These are phyloP conservation scores for Dalbergia cultrata DNA, from an alignment of 306 rosid species.

Conservation along the genomic window DNA sequence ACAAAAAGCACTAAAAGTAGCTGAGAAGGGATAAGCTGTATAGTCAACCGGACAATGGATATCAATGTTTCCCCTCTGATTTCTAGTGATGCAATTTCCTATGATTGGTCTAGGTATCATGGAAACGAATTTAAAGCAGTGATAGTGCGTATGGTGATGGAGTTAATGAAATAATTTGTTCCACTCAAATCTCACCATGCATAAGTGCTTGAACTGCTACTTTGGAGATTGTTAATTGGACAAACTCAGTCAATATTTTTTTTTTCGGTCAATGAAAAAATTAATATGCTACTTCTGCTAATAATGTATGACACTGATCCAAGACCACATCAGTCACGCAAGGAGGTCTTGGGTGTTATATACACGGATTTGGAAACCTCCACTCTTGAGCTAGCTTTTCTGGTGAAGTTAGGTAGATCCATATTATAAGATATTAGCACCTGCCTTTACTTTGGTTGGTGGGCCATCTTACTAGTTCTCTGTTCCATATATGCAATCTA, in stretches of 20 bases:
- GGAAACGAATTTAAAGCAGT: background rate
- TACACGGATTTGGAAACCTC: too few relatives aligned
- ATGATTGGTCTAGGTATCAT: background rate
- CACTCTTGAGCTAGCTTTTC: too few relatives aligned
- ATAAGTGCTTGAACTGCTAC: constrained; percentile 3
- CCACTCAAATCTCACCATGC: constrained; percentile 3
- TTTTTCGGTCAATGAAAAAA: background rate
- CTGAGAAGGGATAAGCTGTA: too few relatives aligned
- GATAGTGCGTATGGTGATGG: background rate
- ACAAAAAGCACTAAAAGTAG: too few relatives aligned
- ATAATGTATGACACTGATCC: background rate
- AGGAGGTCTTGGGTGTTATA: too few relatives aligned
- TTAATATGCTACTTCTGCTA: background rate
- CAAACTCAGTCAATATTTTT: background rate
- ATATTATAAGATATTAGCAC: too few relatives aligned
- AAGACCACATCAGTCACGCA: too few relatives aligned
- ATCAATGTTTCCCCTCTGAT: background rate
- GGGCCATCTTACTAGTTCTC: too few relatives aligned
- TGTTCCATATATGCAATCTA: too few relatives aligned
- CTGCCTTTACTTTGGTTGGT: too few relatives aligned
- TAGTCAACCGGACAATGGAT: too few relatives aligned
- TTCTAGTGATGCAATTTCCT: constrained; percentile 5
- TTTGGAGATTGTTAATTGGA: constrained; percentile 15
- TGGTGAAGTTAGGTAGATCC: too few relatives aligned
- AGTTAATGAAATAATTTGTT: background rate